phyloP scores from a whole-genome alignment of 208 protist species.

The Vickermania spadyakhi region DNA sequence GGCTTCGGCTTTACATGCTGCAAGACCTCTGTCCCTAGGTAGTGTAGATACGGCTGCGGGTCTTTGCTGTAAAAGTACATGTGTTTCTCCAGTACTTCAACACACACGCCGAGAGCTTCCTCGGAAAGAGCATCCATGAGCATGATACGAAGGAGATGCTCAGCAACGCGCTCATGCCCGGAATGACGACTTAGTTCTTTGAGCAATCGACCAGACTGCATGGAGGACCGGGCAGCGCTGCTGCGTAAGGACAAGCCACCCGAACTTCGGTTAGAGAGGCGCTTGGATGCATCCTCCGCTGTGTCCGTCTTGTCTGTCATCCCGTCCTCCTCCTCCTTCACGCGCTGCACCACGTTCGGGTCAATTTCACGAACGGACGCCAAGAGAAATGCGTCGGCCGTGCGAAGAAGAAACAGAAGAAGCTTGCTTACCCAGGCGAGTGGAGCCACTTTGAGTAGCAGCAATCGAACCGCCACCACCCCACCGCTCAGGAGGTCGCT shows the following conservation, averaged over 20 bases:
- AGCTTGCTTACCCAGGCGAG: slow-evolving; percentile 19
- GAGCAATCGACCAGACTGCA: slow-evolving; percentile 66
- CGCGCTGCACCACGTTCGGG: slow-evolving; percentile 38
- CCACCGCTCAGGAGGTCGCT: slow-evolving; percentile 44
- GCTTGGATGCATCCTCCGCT: slow-evolving; percentile 5
- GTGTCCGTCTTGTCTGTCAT: slow-evolving; percentile 10
- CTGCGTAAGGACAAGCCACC: slow-evolving; percentile 12
- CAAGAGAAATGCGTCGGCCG: slow-evolving; percentile 69
- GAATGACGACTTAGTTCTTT: slow-evolving; percentile 78
- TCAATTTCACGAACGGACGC: slow-evolving; percentile 78
- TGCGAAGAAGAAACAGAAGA: slow-evolving; percentile 44
- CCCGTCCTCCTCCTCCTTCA: slow-evolving; percentile 11
- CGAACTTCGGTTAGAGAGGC: slow-evolving; percentile 1
- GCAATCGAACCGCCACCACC: slow-evolving; percentile 37
- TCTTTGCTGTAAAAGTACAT: slow-evolving; percentile 86
- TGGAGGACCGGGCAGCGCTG: slow-evolving; percentile 44
- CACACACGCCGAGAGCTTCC: slow-evolving; percentile 20
- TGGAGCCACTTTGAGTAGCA: slow-evolving; percentile 28
- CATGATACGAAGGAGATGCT: slow-evolving; percentile 57
- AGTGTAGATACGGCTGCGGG: slow-evolving; percentile 49
- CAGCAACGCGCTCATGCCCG: slow-evolving; percentile 71
- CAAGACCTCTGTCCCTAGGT: slow-evolving; percentile 21
- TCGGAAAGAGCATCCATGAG: slow-evolving; percentile 22
- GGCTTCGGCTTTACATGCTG: not conserved
- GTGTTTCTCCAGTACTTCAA: slow-evolving; percentile 56